A percentile compares a stretch with the other conserved stretches of the same genome.
phyloP scores from a whole-genome alignment of 1,139 yeast species.

The Yamadazyma atmosphaerica region DNA sequence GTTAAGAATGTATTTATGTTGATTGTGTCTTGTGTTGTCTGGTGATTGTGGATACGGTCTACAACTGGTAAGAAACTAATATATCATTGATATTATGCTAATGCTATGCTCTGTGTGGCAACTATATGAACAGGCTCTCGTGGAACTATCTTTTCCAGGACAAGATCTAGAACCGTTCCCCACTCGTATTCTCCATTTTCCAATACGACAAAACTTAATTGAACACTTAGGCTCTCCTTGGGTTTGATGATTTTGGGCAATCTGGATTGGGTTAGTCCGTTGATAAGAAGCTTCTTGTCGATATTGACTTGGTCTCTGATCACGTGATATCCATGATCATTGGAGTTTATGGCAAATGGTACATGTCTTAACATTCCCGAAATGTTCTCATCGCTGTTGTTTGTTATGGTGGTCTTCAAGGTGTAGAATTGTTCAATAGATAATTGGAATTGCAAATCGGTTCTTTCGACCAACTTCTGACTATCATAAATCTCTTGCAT shows the following conservation, averaged over 20 bases:
- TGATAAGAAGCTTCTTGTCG: constrained; percentile 55
- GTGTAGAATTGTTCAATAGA: constrained; percentile 50
- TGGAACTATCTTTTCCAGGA: constrained; percentile 24
- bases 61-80: too few relatives aligned
- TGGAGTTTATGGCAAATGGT: constrained; percentile 45
- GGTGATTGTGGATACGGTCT: too few relatives aligned
- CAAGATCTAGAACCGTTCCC: constrained; percentile 69
- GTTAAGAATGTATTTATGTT: too few relatives aligned
- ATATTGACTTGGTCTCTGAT: constrained; percentile 29
- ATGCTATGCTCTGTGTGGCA: constrained; percentile 15
- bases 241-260: constrained; percentile 39
- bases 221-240: constrained; percentile 23
- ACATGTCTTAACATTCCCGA: constrained; percentile 67
- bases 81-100: too few relatives aligned
- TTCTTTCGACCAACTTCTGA: constrained; percentile 7
- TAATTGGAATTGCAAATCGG: constrained; percentile 27
- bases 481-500: constrained; percentile 26
- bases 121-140: constrained; percentile 36
- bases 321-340: constrained; percentile 9
- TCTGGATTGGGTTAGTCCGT: constrained; percentile 65
- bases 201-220: constrained; percentile 58
- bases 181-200: constrained; percentile 79
- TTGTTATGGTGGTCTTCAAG: constrained; percentile 45
- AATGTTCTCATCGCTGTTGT: constrained; percentile 39
- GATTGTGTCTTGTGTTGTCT: too few relatives aligned